Base-by-base conservation (phyloP, 2,329 filamentous ascomycete genomes). In the Grosmannia huntii region DNA sequence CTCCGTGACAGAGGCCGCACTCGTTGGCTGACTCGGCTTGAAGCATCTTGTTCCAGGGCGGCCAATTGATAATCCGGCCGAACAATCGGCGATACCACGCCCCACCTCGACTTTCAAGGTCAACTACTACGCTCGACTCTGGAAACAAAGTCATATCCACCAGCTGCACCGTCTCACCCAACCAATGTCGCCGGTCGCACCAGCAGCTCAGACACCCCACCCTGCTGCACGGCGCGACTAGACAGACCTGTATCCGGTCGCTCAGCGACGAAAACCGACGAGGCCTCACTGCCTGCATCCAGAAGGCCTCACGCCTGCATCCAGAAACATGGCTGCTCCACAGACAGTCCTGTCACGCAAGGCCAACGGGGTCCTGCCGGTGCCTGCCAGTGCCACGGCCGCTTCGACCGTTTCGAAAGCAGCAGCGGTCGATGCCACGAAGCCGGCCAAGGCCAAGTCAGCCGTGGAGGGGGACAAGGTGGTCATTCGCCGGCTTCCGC, bases 401-500 rank as follows among this genome's bases (percentile, higher is more conserved):
- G 64, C 5, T 2, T 33, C 69, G 16, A 12, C 49, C 23, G n/a
- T 10, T 11, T 2, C 23, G 19, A 41, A 10, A 33, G 70, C 73
- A 46, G 72, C 75, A 3, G 66, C 72, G 19, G 65, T 69, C 44
- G 70, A 75, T 51, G 60, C 72, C 33, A 63, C 71, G 6, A 72
- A 69, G 59, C 62, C 74, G 3, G 66, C 72, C 53, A 84, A 77
- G 69, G 71, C 74, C 36, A 78, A 80, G 64, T 65, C 73, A 3
- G 70, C 79, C 2, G 70, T 76, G 21, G 79, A 84, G 59, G 87
- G 89, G 60, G 80, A 95, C 66, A 97, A 97, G 75, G 79, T 96
- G 14, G 78, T 95, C 27, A 78, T 96, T 57, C 84, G 95, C 56
- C 82, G 92, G 59, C 80, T 99, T 4, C 89, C 94, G 11, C 91